phyloP scores from a whole-genome alignment of 768 basidiomycete species.

The Chiua virens region DNA sequence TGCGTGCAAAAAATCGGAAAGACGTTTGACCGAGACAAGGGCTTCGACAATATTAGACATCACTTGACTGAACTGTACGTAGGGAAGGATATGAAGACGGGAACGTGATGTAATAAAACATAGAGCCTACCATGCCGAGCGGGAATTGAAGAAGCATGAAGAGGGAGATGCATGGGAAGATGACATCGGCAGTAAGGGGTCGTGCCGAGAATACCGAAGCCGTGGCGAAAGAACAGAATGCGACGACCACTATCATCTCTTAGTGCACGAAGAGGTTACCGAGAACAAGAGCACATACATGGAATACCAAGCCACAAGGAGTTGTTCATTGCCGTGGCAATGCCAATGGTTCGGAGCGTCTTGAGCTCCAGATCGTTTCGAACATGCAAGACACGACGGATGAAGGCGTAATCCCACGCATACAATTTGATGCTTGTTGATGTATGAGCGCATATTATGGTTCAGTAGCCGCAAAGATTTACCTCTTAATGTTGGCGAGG shows the following conservation, averaged over 20 bases:
- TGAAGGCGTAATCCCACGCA: conserved; percentile 93
- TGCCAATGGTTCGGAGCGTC: conserved; percentile 81
- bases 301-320: conserved; percentile 72
- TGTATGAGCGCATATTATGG: neutral
- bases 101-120: neutral
- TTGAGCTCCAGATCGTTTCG: conserved; percentile 81
- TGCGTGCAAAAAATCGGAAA: conserved; percentile 72
- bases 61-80: conserved; percentile 60
- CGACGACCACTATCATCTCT: conserved; percentile 55
- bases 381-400: conserved; percentile 73
- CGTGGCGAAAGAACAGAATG: conserved; percentile 79
- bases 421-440: conserved; percentile 79
- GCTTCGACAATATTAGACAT: conserved; percentile 85
- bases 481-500: conserved; percentile 89
- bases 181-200: conserved; percentile 85
- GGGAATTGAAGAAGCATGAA: conserved; percentile 90
- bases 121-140: conserved; percentile 64
- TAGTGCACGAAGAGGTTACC: neutral
- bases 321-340: conserved; percentile 63
- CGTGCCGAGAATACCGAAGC: conserved; percentile 59
- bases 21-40: conserved; percentile 75
- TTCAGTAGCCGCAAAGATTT: neutral
- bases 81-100: neutral
- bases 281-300: conserved; percentile 25
- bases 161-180: conserved; percentile 93